A percentile compares a stretch with the other conserved stretches of the same genome.
Conservation (phyloP, 2,329 filamentous ascomycete species). For the Emergomyces orientalis region DNA sequence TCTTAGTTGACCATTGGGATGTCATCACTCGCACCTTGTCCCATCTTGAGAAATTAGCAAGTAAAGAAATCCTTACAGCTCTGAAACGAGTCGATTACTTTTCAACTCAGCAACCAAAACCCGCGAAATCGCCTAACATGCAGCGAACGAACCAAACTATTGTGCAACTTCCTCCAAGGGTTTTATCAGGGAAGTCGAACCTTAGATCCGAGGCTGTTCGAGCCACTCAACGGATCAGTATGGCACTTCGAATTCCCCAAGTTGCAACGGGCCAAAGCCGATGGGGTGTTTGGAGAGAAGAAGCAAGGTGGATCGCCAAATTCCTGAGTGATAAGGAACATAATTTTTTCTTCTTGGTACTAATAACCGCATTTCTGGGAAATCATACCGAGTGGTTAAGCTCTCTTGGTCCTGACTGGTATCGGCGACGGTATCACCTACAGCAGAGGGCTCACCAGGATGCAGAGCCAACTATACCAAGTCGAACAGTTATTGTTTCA, state of each 20-base stretch:
- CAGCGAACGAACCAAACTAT: constrained; percentile 41
- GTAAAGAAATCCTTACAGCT: constrained; percentile 43
- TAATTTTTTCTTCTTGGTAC: constrained; percentile 51
- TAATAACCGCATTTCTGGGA: constrained; percentile 51
- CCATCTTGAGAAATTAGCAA: constrained; percentile 44
- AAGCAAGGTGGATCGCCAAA: constrained; percentile 49
- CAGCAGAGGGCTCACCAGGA: constrained; percentile 42
- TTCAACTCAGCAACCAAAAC: constrained; percentile 34
- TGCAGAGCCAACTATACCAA: constrained; percentile 40
- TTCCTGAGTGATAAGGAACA: constrained; percentile 48
- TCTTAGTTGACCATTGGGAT: constrained; percentile 51
- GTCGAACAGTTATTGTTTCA: constrained; percentile 49
- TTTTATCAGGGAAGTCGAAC: constrained; percentile 36
- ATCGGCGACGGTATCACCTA: constrained; percentile 43
- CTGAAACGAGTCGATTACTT: constrained; percentile 41
- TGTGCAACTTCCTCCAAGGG: constrained; percentile 42
- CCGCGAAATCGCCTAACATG: constrained; percentile 39
- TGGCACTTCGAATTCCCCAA: constrained; percentile 47
- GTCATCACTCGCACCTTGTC: constrained; percentile 49
- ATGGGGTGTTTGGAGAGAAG: constrained; percentile 53
- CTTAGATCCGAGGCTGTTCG: constrained; percentile 41
- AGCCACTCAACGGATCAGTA: constrained; percentile 43
- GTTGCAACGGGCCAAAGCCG: constrained; percentile 50
- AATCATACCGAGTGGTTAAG: constrained; percentile 54
- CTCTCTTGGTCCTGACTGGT: constrained; percentile 45